phyloP scores from a whole-genome alignment of 495 filamentous ascomycete species.

The Usnea hakonensis region DNA sequence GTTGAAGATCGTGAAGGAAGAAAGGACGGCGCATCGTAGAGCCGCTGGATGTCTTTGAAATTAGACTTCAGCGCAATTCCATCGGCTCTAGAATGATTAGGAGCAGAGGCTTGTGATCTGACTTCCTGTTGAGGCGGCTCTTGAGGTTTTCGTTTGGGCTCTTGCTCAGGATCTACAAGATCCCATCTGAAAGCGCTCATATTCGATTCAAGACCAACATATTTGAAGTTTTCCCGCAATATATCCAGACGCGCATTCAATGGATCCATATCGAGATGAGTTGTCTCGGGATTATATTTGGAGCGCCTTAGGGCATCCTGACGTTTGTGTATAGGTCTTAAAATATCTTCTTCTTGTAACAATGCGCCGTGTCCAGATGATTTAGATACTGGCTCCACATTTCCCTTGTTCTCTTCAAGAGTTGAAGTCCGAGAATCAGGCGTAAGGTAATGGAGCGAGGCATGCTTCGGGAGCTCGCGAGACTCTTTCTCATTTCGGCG shows the following conservation, averaged over 20 bases:
- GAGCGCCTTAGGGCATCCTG: conserved; percentile 37
- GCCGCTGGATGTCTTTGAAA: background rate
- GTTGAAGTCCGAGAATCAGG: background rate
- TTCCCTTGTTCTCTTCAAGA: background rate
- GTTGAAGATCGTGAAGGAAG: background rate
- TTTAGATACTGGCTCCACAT: background rate
- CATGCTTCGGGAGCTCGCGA: background rate
- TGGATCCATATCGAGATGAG: conserved; percentile 49
- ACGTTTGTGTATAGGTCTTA: conserved; percentile 38
- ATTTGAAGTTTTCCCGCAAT: conserved; percentile 35
- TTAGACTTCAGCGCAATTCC: too few relatives aligned
- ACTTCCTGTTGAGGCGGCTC: background rate
- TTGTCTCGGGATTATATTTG: conserved; percentile 52
- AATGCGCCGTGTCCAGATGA: background rate
- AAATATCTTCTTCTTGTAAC: conserved; percentile 24
- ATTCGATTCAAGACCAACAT: conserved; percentile 42
- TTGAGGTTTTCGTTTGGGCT: background rate
- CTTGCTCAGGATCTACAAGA: conserved; percentile 47
- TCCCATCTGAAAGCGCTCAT: conserved; percentile 63
- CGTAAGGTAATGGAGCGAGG: background rate
- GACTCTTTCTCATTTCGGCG: background rate
- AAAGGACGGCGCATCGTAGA: background rate
- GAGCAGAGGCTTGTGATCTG: background rate
- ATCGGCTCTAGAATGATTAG: background rate
- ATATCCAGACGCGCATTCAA: conserved; percentile 54